A percentile compares a stretch with the other conserved stretches of the same genome.
Evolutionary conservation across 345 rosid species (phyloP).

Genomic region (Arabis hirsuta): DNA sequence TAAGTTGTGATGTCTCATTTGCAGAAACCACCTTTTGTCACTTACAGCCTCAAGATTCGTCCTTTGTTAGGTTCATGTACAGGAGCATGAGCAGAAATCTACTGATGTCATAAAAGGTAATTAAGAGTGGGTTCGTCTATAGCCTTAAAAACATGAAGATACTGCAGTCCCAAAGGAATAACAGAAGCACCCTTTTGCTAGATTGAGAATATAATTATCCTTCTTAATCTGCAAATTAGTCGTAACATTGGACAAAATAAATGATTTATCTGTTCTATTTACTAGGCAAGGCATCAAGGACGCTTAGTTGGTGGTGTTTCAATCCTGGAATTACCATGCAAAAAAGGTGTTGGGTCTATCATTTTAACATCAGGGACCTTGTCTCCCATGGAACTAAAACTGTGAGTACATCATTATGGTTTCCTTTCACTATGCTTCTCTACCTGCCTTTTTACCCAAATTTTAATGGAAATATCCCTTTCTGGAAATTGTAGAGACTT

Average conservation of each 20-base stretch:
- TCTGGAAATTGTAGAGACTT: conserved; percentile 63
- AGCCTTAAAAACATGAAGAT: conserved; percentile 16
- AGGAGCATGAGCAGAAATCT: conserved; percentile 63
- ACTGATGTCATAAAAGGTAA: conserved; percentile 68
- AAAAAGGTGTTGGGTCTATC: conserved; percentile 81
- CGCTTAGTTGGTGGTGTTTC: conserved; percentile 99
- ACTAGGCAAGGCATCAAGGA: conserved; percentile 85
- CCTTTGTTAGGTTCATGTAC: conserved; percentile 78
- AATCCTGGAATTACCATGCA: conserved; percentile 97
- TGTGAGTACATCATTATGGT: conserved; percentile 57
- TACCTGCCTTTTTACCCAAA: conserved; percentile 31
- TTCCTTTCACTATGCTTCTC: conserved; percentile 26
- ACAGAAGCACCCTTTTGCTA: conserved; percentile 15
- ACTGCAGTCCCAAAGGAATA: conserved; percentile 8
- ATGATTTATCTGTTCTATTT: conserved; percentile 26
- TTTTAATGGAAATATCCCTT: conserved; percentile 35
- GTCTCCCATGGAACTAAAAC: conserved; percentile 86
- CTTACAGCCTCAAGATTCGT: conserved; percentile 11
- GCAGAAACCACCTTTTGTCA: conserved; percentile 15
- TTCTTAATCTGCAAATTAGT: conserved; percentile 16
- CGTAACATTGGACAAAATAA: conserved; percentile 5
- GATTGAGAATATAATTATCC: conserved; percentile 3
- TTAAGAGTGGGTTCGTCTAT: conserved; percentile 12
- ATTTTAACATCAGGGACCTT: conserved; percentile 96
- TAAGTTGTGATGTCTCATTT: conserved; percentile 17